Base-by-base conservation (phyloP, 305 asterid genomes). In the Solanum hybrid region DNA sequence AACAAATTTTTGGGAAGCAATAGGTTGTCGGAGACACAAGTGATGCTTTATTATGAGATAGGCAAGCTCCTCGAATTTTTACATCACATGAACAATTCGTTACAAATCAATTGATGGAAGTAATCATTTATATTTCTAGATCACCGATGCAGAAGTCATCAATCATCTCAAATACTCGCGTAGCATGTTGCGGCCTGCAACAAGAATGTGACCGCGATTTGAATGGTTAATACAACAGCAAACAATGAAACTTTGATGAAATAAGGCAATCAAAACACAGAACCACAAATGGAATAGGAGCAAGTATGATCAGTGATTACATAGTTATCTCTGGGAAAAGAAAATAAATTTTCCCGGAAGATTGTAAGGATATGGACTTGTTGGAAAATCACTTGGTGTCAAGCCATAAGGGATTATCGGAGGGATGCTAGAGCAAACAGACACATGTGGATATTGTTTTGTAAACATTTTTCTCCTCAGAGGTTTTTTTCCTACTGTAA, bases 151-250 rank as follows among this genome's bases (percentile, higher is more conserved):
- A 93, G 29, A 94, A 97, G 92, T 97, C 99, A 87, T 94, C 97
- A 76, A 97, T 94, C 97, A 97, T 93, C 91, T 97, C 98, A 86
- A 95, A 95, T 86, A 95, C 97, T 22, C 98, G 95, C 10, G 98
- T 94, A 40, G 96, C 98, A 92, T 97, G 98, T 89, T 97, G 99
- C 75, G 98, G 99, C 94, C 97, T 97, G 95, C 93, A 89, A 79
- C 78, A 60, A 26, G 90, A 86, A 82, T 17, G 10, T 45, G 27
- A 29, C 19, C 72, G 4, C 10, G 6, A 31, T 84, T 84, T 84
- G 29, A 29, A 45, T 5, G 73, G 87, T 45, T 45, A 84, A 84
- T 51, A 84, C 31, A 82, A 82, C 1, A 82, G 4, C 37, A 19
- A 27, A 45, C 27, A 45, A 29, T 17, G 26, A 3, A 82, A 82